Evolutionary conservation across 192 early-diverging fungal species (phyloP).

Genomic region (Neocallimastix lanati): DNA sequence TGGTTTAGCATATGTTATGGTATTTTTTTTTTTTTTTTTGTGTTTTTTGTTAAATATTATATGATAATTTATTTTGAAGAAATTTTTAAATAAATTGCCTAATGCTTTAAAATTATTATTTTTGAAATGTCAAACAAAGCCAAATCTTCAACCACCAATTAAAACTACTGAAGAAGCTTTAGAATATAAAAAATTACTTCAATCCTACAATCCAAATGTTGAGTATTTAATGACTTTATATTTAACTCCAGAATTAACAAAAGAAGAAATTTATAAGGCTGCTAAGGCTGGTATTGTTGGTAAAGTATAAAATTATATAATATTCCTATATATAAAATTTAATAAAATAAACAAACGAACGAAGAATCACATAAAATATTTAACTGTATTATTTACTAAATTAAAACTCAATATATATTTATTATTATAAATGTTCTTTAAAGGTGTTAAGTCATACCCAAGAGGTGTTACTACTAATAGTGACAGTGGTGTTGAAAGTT

Average conservation of each 20-base stretch:
- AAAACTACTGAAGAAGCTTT: constrained; percentile 71
- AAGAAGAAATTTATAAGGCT: constrained; percentile 74
- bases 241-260: constrained; percentile 66
- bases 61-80: too few relatives aligned
- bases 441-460: constrained; percentile 82
- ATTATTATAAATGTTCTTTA: too few relatives aligned
- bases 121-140: constrained; percentile 22
- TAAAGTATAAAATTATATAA: constrained; percentile 12
- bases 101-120: background rate
- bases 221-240: constrained; percentile 89
- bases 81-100: too few relatives aligned
- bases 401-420: too few relatives aligned
- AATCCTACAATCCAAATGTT: constrained; percentile 64
- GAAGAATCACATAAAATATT: too few relatives aligned
- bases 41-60: too few relatives aligned
- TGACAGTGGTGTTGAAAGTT: constrained; percentile 81
- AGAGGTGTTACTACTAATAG: constrained; percentile 96
- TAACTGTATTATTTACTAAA: too few relatives aligned
- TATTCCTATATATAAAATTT: too few relatives aligned
- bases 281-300: constrained; percentile 61
- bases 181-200: constrained; percentile 59
- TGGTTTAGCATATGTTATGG: constrained; percentile 80
- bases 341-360: too few relatives aligned
- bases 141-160: constrained; percentile 84
- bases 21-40: constrained; percentile 8